A percentile compares a stretch with the other conserved stretches of the same genome.
Evolutionary conservation across 2,329 filamentous ascomycete species (phyloP).

Genomic region (Calonectria fujianensis): DNA sequence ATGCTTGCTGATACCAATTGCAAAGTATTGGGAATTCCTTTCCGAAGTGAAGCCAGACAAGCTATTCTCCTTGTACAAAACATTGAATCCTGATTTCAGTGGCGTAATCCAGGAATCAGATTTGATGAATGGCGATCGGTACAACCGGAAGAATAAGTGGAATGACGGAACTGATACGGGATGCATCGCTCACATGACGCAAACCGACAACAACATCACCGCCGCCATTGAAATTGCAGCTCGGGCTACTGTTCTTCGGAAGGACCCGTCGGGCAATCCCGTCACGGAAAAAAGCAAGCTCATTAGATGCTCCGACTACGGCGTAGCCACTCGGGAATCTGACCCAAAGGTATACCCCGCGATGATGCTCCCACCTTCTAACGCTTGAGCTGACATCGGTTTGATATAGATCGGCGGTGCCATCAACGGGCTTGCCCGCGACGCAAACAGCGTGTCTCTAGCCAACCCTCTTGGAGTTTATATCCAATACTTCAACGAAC

Average conservation of each 20-base stretch:
- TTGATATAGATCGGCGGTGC: slow-evolving; percentile 27
- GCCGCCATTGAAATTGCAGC: slow-evolving; percentile 40
- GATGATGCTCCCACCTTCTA: too few relatives aligned
- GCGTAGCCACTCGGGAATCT: slow-evolving; percentile 29
- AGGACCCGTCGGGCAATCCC: slow-evolving; percentile 13
- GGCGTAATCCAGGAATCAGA: slow-evolving; percentile 1
- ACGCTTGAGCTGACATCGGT: background rate
- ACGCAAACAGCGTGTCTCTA: slow-evolving; percentile 19
- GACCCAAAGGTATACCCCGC: slow-evolving; percentile 28
- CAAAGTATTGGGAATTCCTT: slow-evolving; percentile 36
- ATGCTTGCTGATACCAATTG: background rate
- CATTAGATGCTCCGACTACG: slow-evolving; percentile 33
- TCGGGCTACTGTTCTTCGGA: slow-evolving; percentile 35
- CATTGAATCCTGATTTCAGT: slow-evolving; percentile 7
- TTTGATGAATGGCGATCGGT: background rate
- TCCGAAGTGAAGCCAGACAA: background rate
- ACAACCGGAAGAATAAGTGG: slow-evolving; percentile 10
- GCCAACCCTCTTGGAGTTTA: slow-evolving; percentile 35
- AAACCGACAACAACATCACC: slow-evolving; percentile 34
- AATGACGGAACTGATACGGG: slow-evolving; percentile 17
- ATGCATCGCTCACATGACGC: slow-evolving; percentile 31
- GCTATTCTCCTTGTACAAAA: slow-evolving; percentile 18
- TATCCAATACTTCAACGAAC: slow-evolving; percentile 18
- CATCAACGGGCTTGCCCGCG: slow-evolving; percentile 26
- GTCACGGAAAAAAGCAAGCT: slow-evolving; percentile 32